phyloP scores from a whole-genome alignment of 2,329 filamentous ascomycete genomes.

The Magnaporthiopsis incrustans region DNA sequence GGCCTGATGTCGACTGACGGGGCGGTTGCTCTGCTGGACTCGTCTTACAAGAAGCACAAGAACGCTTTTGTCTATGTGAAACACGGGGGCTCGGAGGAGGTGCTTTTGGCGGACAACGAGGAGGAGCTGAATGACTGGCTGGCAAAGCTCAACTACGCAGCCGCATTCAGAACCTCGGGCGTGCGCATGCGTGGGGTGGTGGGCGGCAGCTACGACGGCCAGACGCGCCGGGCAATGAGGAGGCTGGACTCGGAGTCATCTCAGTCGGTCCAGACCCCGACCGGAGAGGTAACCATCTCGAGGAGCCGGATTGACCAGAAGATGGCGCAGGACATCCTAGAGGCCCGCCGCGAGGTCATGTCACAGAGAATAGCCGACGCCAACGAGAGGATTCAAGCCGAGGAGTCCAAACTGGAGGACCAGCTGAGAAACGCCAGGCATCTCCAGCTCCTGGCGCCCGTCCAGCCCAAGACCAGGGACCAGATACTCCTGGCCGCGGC shows the following conservation, averaged over 20 bases:
- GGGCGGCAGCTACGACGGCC: constrained; percentile 77
- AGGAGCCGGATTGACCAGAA: constrained; percentile 70
- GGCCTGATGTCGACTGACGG: constrained; percentile 88
- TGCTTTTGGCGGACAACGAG: constrained; percentile 84
- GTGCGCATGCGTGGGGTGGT: constrained; percentile 85
- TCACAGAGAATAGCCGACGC: constrained; percentile 74
- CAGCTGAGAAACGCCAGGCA: constrained; percentile 86
- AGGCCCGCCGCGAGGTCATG: constrained; percentile 76
- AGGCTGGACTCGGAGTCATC: constrained; percentile 54
- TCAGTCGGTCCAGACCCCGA: constrained; percentile 58
- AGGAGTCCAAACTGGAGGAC: constrained; percentile 71
- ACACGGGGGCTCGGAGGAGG: constrained; percentile 80
- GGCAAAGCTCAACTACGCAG: constrained; percentile 90
- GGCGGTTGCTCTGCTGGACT: constrained; percentile 80
- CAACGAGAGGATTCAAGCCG: constrained; percentile 65
- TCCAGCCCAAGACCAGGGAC: constrained; percentile 84
- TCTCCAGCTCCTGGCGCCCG: constrained; percentile 78
- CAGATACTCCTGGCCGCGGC: constrained; percentile 78
- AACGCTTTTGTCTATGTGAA: constrained; percentile 88
- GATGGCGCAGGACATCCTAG: constrained; percentile 78
- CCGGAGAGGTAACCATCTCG: constrained; percentile 65
- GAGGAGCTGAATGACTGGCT: constrained; percentile 95
- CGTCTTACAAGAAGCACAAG: constrained; percentile 89
- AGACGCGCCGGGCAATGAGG: constrained; percentile 63
- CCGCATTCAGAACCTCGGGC: constrained; percentile 84